Evolutionary conservation across 169 alveolate species (phyloP).

Genomic region (Plasmodium adleri): DNA sequence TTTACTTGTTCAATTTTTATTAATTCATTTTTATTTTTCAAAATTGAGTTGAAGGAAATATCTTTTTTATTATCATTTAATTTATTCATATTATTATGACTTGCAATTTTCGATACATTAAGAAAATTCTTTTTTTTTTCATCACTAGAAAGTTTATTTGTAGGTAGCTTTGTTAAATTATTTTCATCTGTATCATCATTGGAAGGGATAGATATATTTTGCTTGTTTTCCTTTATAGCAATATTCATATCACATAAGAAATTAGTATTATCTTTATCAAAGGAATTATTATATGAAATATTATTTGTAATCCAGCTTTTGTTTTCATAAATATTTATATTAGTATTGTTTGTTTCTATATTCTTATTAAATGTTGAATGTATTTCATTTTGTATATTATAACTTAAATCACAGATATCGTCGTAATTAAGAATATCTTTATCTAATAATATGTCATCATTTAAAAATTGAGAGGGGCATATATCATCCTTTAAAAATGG

Average conservation of each 20-base stretch:
- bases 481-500: background rate
- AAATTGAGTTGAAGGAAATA: background rate
- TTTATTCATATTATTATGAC: background rate
- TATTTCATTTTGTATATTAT: conserved; percentile 34
- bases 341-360: background rate
- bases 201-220: too few species aligned
- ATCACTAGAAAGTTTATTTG: too few species aligned
- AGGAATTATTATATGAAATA: too few species aligned
- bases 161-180: too few species aligned
- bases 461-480: conserved; percentile 6
- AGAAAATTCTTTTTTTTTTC: background rate
- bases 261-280: too few species aligned
- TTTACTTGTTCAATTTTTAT: background rate
- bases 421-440: conserved; percentile 38
- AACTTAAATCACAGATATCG: conserved; percentile 38
- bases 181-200: too few species aligned
- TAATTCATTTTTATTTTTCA: background rate
- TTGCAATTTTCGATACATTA: background rate
- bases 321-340: background rate
- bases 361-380: conserved; percentile 7
- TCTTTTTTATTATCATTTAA: background rate
- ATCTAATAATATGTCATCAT: conserved; percentile 28
- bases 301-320: too few species aligned
- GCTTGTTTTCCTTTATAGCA: too few species aligned
- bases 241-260: too few species aligned